Evolutionary conservation across 2,329 filamentous ascomycete species (phyloP), one percentile per base, ranked within the genome.

Genomic region (Xylaria polymorpha): DNA sequence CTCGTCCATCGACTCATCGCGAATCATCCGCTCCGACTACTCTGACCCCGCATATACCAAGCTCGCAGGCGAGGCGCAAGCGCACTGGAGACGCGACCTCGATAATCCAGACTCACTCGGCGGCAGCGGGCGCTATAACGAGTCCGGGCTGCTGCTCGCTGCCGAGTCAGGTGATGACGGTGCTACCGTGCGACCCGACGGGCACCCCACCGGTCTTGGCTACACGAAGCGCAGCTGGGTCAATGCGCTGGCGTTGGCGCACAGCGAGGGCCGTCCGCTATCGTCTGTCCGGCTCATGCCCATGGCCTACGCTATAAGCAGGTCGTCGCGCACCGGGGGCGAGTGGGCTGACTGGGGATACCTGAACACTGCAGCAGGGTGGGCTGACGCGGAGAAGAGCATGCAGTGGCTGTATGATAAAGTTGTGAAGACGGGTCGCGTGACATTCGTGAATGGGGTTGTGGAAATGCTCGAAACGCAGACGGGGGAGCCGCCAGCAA

Each of bases 11-110:
- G 89, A 91, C 80, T 85, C 84, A 4, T 90, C 88, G 15, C 86
- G 89, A 72, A 90, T 91, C 74, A 84, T 91, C 72, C 85, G 90
- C 66, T 82, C 88, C 60, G 95, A 98, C 84, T 98, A 98, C 77
- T 90, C 92, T 5, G 90, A 95, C 77, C 83, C 88, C 0, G 87
- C 90, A 25, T 98, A 98, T 80, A 88, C 93, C 6, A 82, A 85
- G 18, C 88, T 98, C 55, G 94, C 91, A 22, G 85, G 88, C 20
- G 83, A 88, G 43, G 94, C 94, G 1, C 92, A 93, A 76, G 80
- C 84, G 20, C 83, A 86, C 77, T 96, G 90, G 92, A 88, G 91
- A 87, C 86, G 78, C 74, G 87, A 84, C 64, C 81, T 85, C 39
- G 80, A 78, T 43, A 80, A 78, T 44, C 83, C 87, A 41, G 80